Evolutionary conservation across 2,329 filamentous ascomycete species (phyloP).

Genomic region (Cryphonectria parasitica): DNA sequence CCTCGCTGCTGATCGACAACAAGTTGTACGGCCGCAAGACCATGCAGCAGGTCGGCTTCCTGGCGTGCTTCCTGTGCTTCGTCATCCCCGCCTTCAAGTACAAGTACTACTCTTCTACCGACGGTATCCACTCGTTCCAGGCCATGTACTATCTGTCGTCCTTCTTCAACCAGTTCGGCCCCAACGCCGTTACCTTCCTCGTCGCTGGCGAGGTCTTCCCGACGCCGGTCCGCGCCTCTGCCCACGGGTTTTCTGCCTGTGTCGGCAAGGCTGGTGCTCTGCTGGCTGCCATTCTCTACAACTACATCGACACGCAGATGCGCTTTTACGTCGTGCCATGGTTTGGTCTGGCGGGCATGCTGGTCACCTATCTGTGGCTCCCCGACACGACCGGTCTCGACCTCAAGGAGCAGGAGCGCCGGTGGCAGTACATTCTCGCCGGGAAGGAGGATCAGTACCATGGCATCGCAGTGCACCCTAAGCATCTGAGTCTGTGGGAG

Average conservation of each 20-base stretch:
- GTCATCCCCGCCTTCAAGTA: conserved; percentile 88
- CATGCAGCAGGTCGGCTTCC: conserved; percentile 95
- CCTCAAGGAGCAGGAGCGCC: conserved; percentile 94
- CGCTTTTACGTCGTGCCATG: conserved; percentile 94
- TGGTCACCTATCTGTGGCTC: conserved; percentile 83
- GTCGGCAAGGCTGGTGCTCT: conserved; percentile 88
- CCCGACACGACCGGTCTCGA: conserved; percentile 97
- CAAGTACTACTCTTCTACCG: conserved; percentile 74
- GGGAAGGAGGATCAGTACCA: conserved; percentile 84
- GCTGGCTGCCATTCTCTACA: conserved; percentile 85
- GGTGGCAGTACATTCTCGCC: conserved; percentile 84
- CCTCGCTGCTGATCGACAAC: conserved; percentile 89
- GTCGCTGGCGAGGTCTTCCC: conserved; percentile 97
- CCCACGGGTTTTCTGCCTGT: conserved; percentile 93
- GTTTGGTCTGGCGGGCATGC: conserved; percentile 87
- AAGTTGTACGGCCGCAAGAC: conserved; percentile 94
- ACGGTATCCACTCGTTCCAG: conserved; percentile 86
- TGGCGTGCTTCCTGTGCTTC: conserved; percentile 93
- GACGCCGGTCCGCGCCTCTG: conserved; percentile 87
- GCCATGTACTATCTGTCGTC: conserved; percentile 97
- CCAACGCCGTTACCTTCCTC: conserved; percentile 95
- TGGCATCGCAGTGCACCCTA: conserved; percentile 87
- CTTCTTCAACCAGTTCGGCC: conserved; percentile 99
- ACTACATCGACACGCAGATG: conserved; percentile 83
- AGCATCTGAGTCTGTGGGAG: conserved; percentile 89